These are phyloP conservation scores for Carpinus fangiana DNA, from an alignment of 306 rosid species.

Conservation along the genomic window DNA sequence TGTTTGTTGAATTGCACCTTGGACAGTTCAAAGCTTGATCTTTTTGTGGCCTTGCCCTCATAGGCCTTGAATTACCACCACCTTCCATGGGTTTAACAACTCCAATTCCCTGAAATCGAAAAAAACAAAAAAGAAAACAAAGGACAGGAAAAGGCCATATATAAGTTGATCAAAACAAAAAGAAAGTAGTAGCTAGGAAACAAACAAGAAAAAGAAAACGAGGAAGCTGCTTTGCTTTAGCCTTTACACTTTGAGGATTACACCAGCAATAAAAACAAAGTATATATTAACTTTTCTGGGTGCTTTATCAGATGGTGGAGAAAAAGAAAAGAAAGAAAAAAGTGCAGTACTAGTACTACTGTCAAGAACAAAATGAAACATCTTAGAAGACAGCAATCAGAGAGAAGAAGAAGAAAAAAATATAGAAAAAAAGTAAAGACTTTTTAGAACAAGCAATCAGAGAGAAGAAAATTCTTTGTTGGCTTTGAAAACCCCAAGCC, in stretches of 20 bases:
- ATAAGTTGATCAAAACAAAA: slow-evolving; percentile 22
- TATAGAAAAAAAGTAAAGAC: slow-evolving; percentile 19
- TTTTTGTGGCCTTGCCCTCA: slow-evolving; percentile 72
- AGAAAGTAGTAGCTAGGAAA: slow-evolving; percentile 33
- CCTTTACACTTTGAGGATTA: slow-evolving; percentile 48
- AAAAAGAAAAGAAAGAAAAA: slow-evolving; percentile 38
- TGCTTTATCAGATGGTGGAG: slow-evolving; percentile 50
- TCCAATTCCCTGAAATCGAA: slow-evolving; percentile 49
- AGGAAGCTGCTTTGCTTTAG: slow-evolving; percentile 18
- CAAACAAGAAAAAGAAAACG: slow-evolving; percentile 41
- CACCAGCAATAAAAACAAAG: slow-evolving; percentile 48
- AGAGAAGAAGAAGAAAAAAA: slow-evolving; percentile 42
- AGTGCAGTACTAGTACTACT: slow-evolving; percentile 43
- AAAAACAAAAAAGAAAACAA: slow-evolving; percentile 1
- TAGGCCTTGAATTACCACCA: slow-evolving; percentile 38
- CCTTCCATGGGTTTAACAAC: slow-evolving; percentile 60
- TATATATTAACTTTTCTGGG: slow-evolving; percentile 33
- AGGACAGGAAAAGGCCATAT: slow-evolving; percentile 24
- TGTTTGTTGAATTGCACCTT: slow-evolving; percentile 93
- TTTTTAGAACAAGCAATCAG: slow-evolving; percentile 39
- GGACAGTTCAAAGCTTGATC: slow-evolving; percentile 94
- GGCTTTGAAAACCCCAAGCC: slow-evolving; percentile 39
- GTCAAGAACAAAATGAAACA: slow-evolving; percentile 49
- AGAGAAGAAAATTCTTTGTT: slow-evolving; percentile 28
- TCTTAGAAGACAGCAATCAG: slow-evolving; percentile 33